phyloP scores from a whole-genome alignment of 176 grass and related monocot genomes.

The Juncus inflexus region DNA sequence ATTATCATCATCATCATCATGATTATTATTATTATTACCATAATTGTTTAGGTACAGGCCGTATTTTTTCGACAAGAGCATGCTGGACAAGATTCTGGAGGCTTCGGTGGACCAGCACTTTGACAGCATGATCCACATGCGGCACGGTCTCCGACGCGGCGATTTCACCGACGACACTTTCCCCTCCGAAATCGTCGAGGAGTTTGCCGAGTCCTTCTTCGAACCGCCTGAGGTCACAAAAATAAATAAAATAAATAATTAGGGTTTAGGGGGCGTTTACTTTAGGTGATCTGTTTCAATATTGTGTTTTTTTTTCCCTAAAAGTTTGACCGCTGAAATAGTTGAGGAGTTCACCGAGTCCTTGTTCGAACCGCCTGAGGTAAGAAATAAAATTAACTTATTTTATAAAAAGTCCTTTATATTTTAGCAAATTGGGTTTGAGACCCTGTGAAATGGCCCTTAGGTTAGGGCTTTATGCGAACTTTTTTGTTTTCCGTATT shows the following conservation, averaged over 20 bases:
- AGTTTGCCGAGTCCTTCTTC: conserved; percentile 67
- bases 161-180: conserved; percentile 70
- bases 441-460: too few relatives aligned
- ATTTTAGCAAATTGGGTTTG: too few relatives aligned
- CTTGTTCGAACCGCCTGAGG: conserved; percentile 92
- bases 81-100: conserved; percentile 97
- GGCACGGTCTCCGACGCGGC: conserved; percentile 42
- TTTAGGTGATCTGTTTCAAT: too few relatives aligned
- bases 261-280: too few relatives aligned
- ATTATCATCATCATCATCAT: too few relatives aligned
- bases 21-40: too few relatives aligned
- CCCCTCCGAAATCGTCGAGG: conserved; percentile 77
- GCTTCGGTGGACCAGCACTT: conserved; percentile 94
- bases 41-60: conserved; percentile 72
- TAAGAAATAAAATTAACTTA: neutral
- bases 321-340: conserved; percentile 72
- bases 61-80: conserved; percentile 94
- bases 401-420: too few relatives aligned
- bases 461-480: too few relatives aligned
- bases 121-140: conserved; percentile 76
- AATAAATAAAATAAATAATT: too few relatives aligned
- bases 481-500: too few relatives aligned
- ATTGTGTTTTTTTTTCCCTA: neutral
- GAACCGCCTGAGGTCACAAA: conserved; percentile 72
- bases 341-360: conserved; percentile 69